Evolutionary conservation across 768 basidiomycete genomes (phyloP), one percentile per base, ranked within the genome.

Genomic region (Rhizopogon vesiculosus): DNA sequence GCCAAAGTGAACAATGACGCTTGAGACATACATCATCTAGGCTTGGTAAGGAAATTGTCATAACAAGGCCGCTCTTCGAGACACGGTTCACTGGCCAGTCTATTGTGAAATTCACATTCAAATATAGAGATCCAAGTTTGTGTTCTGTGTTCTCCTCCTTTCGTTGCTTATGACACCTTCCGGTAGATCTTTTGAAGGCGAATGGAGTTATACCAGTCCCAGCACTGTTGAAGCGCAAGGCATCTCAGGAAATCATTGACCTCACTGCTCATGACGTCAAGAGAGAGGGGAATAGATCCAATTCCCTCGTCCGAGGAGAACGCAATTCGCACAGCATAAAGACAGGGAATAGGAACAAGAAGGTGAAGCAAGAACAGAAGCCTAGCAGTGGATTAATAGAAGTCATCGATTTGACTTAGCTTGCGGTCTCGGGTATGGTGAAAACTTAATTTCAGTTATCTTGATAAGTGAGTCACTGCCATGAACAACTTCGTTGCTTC

Each of bases 401-500:
- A 35, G 56, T 71, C 40, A 69, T 69, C 42, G 68, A 71, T 51
- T 46, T 69, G 59, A 71, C 68, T 15, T 51, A 43, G n/a, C 42
- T 42, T 42, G 33, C 46, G 28, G 8, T 54, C 7, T 8, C 25
- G 16, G 50, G 31, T 52, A 2, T 29, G 35, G 31, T 49, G 48
- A 10, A 9, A 19, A 15, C n/a, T 48, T 31, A 22, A 15, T 18
- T 42, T 18, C 4, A 19, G 33, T 19, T 35, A 48, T 48, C n/a
- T 48, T 15, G 19, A 18, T 48, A 22, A 48, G 46, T 38, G 35
- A 38, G 9, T 9, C 33, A 49, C 22, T 9, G 5, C 15, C 35
- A 9, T 38, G 15, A 16, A 49, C 22, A 15, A 38, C 46, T 22
- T 19, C 15, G 33, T 48, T 48, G 19, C 31, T 49, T 49, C 35